Evolutionary conservation across 208 protist genomes (phyloP).

Genomic region (Leishmania tarentolae): DNA sequence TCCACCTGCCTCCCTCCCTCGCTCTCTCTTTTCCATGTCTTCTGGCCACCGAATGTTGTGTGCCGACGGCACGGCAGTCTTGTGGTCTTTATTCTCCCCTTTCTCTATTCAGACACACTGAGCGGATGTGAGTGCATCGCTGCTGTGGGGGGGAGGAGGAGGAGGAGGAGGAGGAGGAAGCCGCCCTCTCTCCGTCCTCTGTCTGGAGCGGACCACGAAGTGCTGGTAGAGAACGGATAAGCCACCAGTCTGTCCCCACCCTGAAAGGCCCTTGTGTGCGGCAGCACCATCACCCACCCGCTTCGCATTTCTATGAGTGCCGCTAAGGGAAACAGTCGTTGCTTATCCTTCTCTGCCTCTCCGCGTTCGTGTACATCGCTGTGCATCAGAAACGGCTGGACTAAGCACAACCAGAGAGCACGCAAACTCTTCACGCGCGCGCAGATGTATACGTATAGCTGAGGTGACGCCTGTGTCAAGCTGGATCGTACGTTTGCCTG

Average conservation of each 20-base stretch:
- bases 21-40: not conserved
- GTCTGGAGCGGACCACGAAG: not conserved
- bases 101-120: not conserved
- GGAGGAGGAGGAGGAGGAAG: no score
- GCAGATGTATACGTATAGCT: not conserved
- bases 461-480: not conserved
- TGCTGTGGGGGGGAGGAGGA: no score
- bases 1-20: no score
- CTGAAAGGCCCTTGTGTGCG: not conserved
- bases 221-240: not conserved
- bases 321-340: not conserved
- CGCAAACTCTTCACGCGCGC: not conserved
- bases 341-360: not conserved
- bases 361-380: not conserved
- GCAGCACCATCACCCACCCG: not conserved
- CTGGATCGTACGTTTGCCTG: not conserved
- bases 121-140: not conserved
- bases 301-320: not conserved
- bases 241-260: not conserved
- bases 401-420: not conserved
- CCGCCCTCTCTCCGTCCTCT: not conserved
- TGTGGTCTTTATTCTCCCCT: not conserved
- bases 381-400: not conserved
- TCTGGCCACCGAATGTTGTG: not conserved
- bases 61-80: not conserved